Conservation (phyloP, 2,329 filamentous ascomycete genomes). For the Chaetomium strumarium region DNA sequence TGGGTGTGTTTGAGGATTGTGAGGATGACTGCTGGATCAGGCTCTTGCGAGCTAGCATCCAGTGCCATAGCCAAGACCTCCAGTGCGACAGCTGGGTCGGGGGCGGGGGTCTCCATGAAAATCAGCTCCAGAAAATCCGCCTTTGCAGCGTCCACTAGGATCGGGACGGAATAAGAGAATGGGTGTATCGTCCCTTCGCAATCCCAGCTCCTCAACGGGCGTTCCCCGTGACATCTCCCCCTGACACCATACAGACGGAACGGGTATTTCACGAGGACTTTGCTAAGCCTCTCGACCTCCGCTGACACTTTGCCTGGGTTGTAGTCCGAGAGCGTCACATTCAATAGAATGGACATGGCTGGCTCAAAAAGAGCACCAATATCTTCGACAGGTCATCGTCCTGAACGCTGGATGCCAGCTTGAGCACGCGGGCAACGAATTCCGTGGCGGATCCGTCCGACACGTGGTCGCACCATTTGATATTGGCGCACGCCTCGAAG, state of each 20-base stretch:
- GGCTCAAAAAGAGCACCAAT: not conserved
- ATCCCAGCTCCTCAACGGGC: not conserved
- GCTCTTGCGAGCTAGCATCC: not conserved
- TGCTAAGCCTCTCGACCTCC: not conserved
- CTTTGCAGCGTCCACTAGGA: not conserved
- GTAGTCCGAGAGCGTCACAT: no score
- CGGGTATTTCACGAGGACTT: not conserved
- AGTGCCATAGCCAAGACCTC: slow-evolving; percentile 6
- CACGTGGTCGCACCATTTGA: no score
- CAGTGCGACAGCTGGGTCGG: not conserved
- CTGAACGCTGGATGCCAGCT: not conserved
- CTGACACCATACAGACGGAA: not conserved
- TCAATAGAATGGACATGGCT: not conserved
- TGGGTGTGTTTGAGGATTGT: not conserved
- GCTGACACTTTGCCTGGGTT: not conserved
- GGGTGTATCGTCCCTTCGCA: not conserved
- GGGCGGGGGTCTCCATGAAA: not conserved
- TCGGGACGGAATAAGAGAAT: not conserved
- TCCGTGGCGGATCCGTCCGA: not conserved
- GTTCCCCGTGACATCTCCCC: not conserved
- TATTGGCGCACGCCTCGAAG: not conserved
- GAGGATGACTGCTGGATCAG: not conserved
- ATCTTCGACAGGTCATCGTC: not conserved
- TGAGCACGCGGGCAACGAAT: not conserved
- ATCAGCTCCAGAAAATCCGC: not conserved